Evolutionary conservation across 345 rosid species (phyloP).

Genomic region (Erodium maritimum): DNA sequence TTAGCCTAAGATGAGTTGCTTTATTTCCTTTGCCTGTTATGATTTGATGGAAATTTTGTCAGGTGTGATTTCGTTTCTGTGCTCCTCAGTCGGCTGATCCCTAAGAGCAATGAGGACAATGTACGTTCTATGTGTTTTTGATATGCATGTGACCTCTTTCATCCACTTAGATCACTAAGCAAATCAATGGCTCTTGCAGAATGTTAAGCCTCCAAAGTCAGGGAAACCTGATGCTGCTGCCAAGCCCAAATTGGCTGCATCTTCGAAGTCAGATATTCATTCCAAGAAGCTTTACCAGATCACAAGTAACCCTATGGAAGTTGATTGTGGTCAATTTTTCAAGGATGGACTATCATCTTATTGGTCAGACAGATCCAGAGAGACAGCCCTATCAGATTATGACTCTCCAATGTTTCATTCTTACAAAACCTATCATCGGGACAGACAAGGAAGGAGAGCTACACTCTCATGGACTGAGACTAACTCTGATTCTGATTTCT

Average conservation of each 20-base stretch:
- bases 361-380: conserved; percentile 22
- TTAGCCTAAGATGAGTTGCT: not conserved
- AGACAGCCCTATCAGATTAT: conserved; percentile 14
- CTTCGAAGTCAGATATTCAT: conserved; percentile 18
- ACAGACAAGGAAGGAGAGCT: conserved; percentile 8
- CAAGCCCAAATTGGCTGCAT: conserved; percentile 18
- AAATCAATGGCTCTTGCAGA: conserved; percentile 20
- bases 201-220: conserved; percentile 14
- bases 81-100: conserved; percentile 42
- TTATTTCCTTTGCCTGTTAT: conserved; percentile 7
- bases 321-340: conserved; percentile 17
- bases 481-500: conserved; percentile 20
- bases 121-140: conserved; percentile 27
- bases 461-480: conserved; percentile 14
- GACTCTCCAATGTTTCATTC: conserved; percentile 20
- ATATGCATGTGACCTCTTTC: conserved; percentile 6
- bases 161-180: conserved; percentile 11
- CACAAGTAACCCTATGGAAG: conserved; percentile 18
- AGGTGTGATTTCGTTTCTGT: conserved; percentile 47
- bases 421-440: conserved; percentile 14
- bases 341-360: conserved; percentile 18
- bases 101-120: conserved; percentile 23
- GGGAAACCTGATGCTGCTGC: conserved; percentile 14
- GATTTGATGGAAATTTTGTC: conserved; percentile 23
- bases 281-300: conserved; percentile 16